These are phyloP conservation scores for Tylopilus felleus DNA, from an alignment of 768 basidiomycete genomes.

Conservation along the genomic window DNA sequence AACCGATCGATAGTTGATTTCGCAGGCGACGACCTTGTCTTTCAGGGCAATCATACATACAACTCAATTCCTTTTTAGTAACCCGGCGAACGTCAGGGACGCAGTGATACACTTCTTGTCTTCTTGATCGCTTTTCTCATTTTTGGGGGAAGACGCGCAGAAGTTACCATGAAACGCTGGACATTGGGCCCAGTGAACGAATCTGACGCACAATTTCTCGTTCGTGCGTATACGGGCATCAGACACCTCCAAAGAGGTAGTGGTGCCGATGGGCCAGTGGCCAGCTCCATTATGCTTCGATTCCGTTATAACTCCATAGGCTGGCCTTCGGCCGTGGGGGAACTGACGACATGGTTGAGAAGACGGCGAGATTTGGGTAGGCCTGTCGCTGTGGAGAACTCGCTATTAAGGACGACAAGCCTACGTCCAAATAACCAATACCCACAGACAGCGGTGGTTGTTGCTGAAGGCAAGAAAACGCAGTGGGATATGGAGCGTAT, in stretches of 20 bases:
- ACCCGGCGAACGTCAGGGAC: conserved; percentile 48
- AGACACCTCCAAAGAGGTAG: too few relatives aligned
- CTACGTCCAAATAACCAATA: too few relatives aligned
- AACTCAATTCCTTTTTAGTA: not conserved
- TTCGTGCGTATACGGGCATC: too few relatives aligned
- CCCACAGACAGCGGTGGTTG: too few relatives aligned
- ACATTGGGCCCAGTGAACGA: not conserved
- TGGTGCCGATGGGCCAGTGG: too few relatives aligned
- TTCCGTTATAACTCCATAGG: not conserved
- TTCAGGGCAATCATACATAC: not conserved
- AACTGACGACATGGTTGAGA: too few relatives aligned
- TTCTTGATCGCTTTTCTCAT: conserved; percentile 41
- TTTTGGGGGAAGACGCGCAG: not conserved
- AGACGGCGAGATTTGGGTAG: too few relatives aligned
- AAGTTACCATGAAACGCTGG: too few relatives aligned
- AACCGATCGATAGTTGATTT: not conserved
- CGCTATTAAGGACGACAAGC: too few relatives aligned
- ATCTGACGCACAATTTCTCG: not conserved
- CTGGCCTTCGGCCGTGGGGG: too few relatives aligned
- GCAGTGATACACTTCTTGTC: conserved; percentile 78
- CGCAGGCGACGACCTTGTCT: not conserved
- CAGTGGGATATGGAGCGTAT: too few relatives aligned
- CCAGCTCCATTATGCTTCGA: not conserved
- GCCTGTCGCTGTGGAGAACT: not conserved
- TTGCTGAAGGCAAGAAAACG: too few relatives aligned